Evolutionary conservation across 768 basidiomycete species (phyloP), one percentile per base, ranked within the genome.

Genomic region (Leccinum boreale): DNA sequence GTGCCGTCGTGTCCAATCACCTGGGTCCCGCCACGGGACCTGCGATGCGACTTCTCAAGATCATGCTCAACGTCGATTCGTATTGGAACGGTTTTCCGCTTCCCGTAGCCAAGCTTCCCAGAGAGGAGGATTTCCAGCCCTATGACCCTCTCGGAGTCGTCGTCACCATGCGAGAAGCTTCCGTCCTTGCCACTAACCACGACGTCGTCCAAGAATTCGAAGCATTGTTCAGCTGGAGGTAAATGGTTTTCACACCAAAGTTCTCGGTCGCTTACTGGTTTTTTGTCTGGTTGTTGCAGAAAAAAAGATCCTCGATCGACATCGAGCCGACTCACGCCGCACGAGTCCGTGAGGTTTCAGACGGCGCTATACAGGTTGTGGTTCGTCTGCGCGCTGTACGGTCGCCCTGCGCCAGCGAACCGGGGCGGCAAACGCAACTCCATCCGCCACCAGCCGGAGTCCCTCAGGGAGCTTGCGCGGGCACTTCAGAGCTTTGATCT

Each of bases 271-370:
- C 63, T 62, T 55, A 65, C 48, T 23, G 7, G 8, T 39, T 17
- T 36, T 35, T 35, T 3, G 17, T 36, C 21, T 14, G n/a, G 50
- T 2, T 9, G 12, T 44, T 44, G 28, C 48, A 78, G 79, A 53
- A 53, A 74, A 57, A 77, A 78, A 57, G 74, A 78, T 57, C 73
- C 73, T 9, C 59, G 39, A n/a, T 39, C 39, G 39, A 39, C 39
- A 2, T 39, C 39, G 17, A 39, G 39, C 39, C 39, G 39, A 39
- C n/a, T 39, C 39, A 39, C 39, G n/a, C 8, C 9, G 9, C 9
- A n/a, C 39, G 39, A 39, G 39, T 39, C 39, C 2, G n/a, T 10
- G n/a, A n/a, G 39, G 17, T 39, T 39, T 39, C 39, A 39, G 39
- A 39, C 39, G n/a, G 39, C 39, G 39, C n/a, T 39, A n/a, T 39